A percentile compares a stretch with the other conserved stretches of the same genome.
Conservation (phyloP, 202 grass and related monocot genomes). For the Thinopyrum obtusiflorum region DNA sequence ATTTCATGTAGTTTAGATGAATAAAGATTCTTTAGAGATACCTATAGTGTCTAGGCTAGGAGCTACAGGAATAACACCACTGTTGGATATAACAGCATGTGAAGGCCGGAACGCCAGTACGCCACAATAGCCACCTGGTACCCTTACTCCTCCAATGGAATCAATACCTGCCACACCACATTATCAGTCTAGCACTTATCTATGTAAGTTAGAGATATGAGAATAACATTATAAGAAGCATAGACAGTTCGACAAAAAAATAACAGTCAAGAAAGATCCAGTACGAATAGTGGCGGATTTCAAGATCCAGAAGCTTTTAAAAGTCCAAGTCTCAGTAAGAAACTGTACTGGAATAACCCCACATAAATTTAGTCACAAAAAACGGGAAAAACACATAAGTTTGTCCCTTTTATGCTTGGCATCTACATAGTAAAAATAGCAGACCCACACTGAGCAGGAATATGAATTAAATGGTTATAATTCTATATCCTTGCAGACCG, state of each 20-base stretch:
- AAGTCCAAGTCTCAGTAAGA: conserved; percentile 1
- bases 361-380: neutral
- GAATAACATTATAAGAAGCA: conserved; percentile 11
- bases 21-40: conserved; percentile 29
- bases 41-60: conserved; percentile 93
- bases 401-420: neutral
- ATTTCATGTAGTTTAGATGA: neutral
- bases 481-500: neutral
- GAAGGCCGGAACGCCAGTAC: conserved; percentile 85
- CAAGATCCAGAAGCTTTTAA: neutral
- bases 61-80: conserved; percentile 80
- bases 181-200: neutral
- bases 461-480: neutral
- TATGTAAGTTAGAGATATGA: neutral
- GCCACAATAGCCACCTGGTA: conserved; percentile 89
- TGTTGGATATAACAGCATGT: conserved; percentile 63
- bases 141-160: conserved; percentile 83
- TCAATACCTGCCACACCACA: conserved; percentile 62
- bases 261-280: neutral
- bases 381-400: neutral
- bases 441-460: neutral
- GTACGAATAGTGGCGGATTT: neutral
- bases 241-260: neutral
- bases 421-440: neutral
- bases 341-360: neutral